phyloP scores from a whole-genome alignment of 2,329 filamentous ascomycete species.

The Albifimbria verrucaria region DNA sequence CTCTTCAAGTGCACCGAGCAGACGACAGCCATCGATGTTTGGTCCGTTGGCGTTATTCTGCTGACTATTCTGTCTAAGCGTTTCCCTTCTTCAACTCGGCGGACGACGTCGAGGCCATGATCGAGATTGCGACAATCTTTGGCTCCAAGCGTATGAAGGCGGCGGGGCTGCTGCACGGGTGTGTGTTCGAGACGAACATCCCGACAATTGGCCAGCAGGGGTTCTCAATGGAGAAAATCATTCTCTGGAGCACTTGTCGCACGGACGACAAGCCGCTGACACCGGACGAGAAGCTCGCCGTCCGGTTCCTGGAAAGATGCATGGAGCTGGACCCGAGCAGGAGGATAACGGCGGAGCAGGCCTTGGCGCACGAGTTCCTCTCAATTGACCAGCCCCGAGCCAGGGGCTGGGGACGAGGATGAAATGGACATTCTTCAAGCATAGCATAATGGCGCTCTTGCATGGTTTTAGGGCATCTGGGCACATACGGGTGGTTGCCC shows the following conservation, averaged over 20 bases:
- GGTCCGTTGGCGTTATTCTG: constrained; percentile 95
- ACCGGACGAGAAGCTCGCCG: constrained; percentile 67
- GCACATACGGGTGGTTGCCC: no score
- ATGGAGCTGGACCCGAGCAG: constrained; percentile 73
- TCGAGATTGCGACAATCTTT: constrained; percentile 96
- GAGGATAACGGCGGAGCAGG: constrained; percentile 72
- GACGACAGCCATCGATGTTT: constrained; percentile 91
- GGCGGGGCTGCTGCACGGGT: constrained; percentile 80
- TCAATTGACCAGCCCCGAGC: constrained; percentile 21
- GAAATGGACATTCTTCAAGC: constrained; percentile 49
- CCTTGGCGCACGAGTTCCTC: constrained; percentile 70
- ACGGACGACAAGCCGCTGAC: constrained; percentile 57
- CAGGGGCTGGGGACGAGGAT: constrained; percentile 42
- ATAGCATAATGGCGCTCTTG: constrained; percentile 11
- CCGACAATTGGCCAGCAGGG: constrained; percentile 84
- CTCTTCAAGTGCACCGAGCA: constrained; percentile 96
- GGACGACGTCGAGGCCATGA: constrained; percentile 97
- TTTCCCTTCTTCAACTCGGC: constrained; percentile 99
- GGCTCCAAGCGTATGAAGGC: constrained; percentile 80
- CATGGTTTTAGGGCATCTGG: background rate
- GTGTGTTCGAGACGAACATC: constrained; percentile 88
- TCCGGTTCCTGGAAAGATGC: constrained; percentile 68
- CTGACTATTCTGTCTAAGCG: constrained; percentile 89
- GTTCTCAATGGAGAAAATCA: constrained; percentile 87
- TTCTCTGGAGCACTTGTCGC: constrained; percentile 89